phyloP scores from a whole-genome alignment of 2,329 filamentous ascomycete genomes.

The Exophiala sp. region DNA sequence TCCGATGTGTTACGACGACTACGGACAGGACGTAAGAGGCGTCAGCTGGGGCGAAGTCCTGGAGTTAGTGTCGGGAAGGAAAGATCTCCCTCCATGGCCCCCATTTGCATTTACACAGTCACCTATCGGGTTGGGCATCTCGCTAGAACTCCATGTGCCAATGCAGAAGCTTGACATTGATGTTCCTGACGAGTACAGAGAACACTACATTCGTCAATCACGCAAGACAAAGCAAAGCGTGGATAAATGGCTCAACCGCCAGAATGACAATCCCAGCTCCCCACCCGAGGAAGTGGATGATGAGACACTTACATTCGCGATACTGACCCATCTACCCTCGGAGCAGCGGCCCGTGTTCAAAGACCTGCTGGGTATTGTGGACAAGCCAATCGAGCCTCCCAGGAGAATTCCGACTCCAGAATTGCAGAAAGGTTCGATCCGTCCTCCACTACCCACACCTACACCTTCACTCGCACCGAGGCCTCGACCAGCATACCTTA shows the following conservation, averaged over 20 bases:
- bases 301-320: constrained; percentile 88
- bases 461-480: constrained; percentile 68
- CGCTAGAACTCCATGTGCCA: constrained; percentile 52
- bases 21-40: constrained; percentile 59
- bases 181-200: constrained; percentile 86
- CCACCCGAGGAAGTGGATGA: constrained; percentile 89
- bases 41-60: constrained; percentile 94
- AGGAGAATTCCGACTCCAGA: constrained; percentile 27
- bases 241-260: constrained; percentile 81
- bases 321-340: constrained; percentile 77
- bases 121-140: constrained; percentile 53
- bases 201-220: constrained; percentile 86
- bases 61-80: constrained; percentile 84
- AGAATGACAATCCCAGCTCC: constrained; percentile 66
- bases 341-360: constrained; percentile 79
- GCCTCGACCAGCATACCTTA: constrained; percentile 67
- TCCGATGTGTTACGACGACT: constrained; percentile 72
- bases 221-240: constrained; percentile 90
- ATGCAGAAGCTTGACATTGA: constrained; percentile 86
- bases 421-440: constrained; percentile 8
- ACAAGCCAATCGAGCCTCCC: constrained; percentile 38
- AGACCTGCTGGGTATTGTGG: constrained; percentile 64
- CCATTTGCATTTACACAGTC: constrained; percentile 72
- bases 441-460: constrained; percentile 36
- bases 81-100: constrained; percentile 83